phyloP scores from a whole-genome alignment of 148 eudicot genomes.

The Vaccinium vitisidaea region DNA sequence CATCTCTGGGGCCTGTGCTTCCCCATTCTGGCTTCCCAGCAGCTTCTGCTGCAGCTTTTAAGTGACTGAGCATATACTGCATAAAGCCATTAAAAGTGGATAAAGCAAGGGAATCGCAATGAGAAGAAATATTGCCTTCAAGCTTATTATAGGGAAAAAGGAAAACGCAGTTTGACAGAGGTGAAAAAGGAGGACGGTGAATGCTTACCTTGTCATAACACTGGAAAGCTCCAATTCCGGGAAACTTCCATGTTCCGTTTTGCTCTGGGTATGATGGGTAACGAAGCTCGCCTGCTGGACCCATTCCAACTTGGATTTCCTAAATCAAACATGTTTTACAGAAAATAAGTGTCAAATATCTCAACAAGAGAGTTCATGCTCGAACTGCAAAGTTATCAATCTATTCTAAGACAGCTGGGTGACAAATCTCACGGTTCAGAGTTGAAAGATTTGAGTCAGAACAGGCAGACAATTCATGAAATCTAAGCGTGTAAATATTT shows the following conservation, averaged over 20 bases:
- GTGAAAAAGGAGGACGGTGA: not conserved
- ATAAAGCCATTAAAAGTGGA: not conserved
- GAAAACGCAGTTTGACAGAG: not conserved
- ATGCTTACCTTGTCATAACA: slow-evolving; percentile 87
- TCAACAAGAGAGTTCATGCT: not conserved
- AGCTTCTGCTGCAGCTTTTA: slow-evolving; percentile 87
- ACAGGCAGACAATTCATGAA: not conserved
- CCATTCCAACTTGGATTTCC: slow-evolving; percentile 99
- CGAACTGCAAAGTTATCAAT: not conserved
- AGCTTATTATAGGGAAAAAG: not conserved
- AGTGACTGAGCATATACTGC: slow-evolving; percentile 82
- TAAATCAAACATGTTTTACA: slow-evolving; percentile 16
- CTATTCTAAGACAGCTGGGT: not conserved
- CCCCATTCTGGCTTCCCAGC: slow-evolving; percentile 93
- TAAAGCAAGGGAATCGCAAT: not conserved
- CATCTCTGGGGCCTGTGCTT: slow-evolving; percentile 83
- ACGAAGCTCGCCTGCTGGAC: slow-evolving; percentile 98
- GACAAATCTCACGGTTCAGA: not conserved
- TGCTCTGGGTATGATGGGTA: slow-evolving; percentile 96
- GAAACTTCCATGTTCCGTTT: slow-evolving; percentile 89
- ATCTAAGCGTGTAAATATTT: not conserved
- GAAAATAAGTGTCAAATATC: not conserved
- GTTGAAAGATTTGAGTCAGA: not conserved
- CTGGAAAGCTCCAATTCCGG: slow-evolving; percentile 96
- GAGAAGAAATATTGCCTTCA: not conserved